These are phyloP conservation scores for Claviceps humidiphila DNA, from an alignment of 2,329 filamentous ascomycete genomes.

Conservation along the genomic window DNA sequence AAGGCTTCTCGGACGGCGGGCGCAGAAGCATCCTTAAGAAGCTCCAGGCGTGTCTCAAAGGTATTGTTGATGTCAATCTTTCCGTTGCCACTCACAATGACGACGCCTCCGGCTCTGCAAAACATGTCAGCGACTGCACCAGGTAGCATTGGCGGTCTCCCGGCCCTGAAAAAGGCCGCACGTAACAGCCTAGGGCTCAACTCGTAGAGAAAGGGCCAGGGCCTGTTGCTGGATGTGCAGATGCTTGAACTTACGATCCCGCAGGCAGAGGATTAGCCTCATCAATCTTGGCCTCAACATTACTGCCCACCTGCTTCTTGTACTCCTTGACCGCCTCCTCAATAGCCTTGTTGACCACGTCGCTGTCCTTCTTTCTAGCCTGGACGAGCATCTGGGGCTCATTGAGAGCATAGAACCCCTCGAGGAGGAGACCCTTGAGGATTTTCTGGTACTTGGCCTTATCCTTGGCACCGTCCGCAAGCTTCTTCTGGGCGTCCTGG, in stretches of 20 bases:
- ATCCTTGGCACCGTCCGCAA: slow-evolving; percentile 52
- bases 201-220: neutral
- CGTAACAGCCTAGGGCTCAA: too few species aligned
- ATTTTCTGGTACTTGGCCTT: slow-evolving; percentile 61
- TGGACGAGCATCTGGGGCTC: slow-evolving; percentile 66
- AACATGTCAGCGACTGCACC: neutral
- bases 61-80: slow-evolving; percentile 99
- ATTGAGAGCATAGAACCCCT: slow-evolving; percentile 78
- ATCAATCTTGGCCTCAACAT: slow-evolving; percentile 58
- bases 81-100: slow-evolving; percentile 67
- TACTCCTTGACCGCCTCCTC: slow-evolving; percentile 68
- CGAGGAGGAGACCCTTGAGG: slow-evolving; percentile 70
- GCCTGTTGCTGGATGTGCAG: too few species aligned
- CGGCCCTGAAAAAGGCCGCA: too few species aligned
- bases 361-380: slow-evolving; percentile 68
- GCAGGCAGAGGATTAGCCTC: slow-evolving; percentile 69
- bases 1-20: slow-evolving; percentile 74
- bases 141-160: too few species aligned
- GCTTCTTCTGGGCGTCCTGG: slow-evolving; percentile 60
- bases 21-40: slow-evolving; percentile 74
- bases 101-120: slow-evolving; percentile 66
- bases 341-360: slow-evolving; percentile 63
- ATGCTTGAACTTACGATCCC: slow-evolving; percentile 53
- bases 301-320: slow-evolving; percentile 62
- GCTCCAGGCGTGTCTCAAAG: slow-evolving; percentile 75